Base-by-base conservation (phyloP, 2,329 filamentous ascomycete genomes). In the Blastomyces parvus region DNA sequence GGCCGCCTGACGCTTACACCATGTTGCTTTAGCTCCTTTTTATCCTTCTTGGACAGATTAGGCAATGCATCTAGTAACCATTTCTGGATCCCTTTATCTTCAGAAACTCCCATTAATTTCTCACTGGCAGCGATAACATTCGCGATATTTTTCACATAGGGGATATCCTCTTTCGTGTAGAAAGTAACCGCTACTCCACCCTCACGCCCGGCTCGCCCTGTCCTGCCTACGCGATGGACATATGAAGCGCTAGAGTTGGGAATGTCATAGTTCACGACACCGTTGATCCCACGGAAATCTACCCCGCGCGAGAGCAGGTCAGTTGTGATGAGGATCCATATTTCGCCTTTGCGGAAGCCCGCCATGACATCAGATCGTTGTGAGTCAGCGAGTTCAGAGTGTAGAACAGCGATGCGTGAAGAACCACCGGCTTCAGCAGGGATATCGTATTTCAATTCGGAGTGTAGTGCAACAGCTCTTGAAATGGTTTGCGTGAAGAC, bases 401-500 rank as follows among this genome's bases (percentile, higher is more conserved):
- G 94, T 17, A 99, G 84, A 0, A 96, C 90, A 0, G 92, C 93
- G 64, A 97, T 90, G 50, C 94, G 86, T 0, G 87, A 84, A 1
- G 89, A 86, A 19, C 92, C 92, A 52, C 92, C 92, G 6, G 92
- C 93, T 74, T 91, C 88, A 0, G 88, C 82, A 0, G 94, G 91
- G 56, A 99, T 96, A 73, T 99, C 94, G 77, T 96, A 99, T 66
- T 90, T 87, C 38, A 99, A 83, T 74, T 99, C 94, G 42, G 89
- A 87, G 73, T 96, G 87, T 1, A 99, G 83, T 5, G 94, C 91
- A 40, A 88, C 85, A 0, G 94, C 94, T 69, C 94, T 86, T 61
- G 92, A 88, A 63, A 99, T 96, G 0, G 93, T 97, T 77, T 99
- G 94, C 0, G 93, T 94, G 75, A 99, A 99, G 65, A 99, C 88